Evolutionary conservation across 2,329 filamentous ascomycete species (phyloP).

Genomic region (Zymoseptoria tritici): DNA sequence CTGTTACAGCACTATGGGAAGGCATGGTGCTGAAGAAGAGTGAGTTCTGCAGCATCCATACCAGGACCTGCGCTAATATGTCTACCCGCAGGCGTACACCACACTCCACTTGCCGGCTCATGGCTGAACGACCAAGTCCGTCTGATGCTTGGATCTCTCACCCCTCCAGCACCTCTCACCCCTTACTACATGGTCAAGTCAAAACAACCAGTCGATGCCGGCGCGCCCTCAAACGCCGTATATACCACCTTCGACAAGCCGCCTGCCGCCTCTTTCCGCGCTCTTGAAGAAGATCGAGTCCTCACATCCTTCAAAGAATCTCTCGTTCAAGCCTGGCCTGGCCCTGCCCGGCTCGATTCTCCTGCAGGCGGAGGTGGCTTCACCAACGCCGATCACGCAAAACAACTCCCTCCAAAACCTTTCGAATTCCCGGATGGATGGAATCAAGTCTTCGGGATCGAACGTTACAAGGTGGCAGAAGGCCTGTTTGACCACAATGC

Average conservation of each 20-base stretch:
- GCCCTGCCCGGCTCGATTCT: conserved; percentile 57
- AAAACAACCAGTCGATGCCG: conserved; percentile 83
- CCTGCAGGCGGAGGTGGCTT: conserved; percentile 40
- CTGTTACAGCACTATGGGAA: conserved; percentile 85
- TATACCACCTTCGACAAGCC: conserved; percentile 61
- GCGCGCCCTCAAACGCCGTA: conserved; percentile 67
- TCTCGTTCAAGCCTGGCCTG: conserved; percentile 87
- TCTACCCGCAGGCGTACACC: conserved; percentile 58
- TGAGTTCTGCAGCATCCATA: conserved; percentile 10
- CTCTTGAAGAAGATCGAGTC: conserved; percentile 84
- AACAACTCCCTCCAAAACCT: conserved; percentile 66
- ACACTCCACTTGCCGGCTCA: conserved; percentile 77
- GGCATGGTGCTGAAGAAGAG: conserved; percentile 84
- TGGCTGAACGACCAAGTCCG: conserved; percentile 88
- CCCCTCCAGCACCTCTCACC: conserved; percentile 65
- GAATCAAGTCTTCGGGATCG: conserved; percentile 88
- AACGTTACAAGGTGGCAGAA: conserved; percentile 80
- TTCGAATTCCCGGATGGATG: conserved; percentile 97
- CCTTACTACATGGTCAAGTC: conserved; percentile 83
- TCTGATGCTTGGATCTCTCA: conserved; percentile 60
- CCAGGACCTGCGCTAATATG: neutral
- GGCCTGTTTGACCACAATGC: conserved; percentile 84
- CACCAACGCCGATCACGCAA: conserved; percentile 68
- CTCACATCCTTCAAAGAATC: conserved; percentile 97
- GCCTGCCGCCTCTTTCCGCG: conserved; percentile 63